A percentile compares a stretch with the other conserved stretches of the same genome.
Conservation (phyloP, 768 basidiomycete species). For the Galerina marginata region DNA sequence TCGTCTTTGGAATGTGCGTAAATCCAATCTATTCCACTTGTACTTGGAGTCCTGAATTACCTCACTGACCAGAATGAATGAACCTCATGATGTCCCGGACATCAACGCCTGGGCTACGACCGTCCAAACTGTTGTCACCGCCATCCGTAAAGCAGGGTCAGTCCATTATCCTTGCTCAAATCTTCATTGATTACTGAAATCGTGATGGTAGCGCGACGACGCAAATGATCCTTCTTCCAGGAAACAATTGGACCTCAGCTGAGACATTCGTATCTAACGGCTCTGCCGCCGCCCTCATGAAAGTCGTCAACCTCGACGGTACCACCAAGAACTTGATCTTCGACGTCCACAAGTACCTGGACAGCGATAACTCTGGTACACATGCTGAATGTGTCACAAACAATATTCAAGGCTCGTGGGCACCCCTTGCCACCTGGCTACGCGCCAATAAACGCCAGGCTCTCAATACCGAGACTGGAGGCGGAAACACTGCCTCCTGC, state of each 20-base stretch:
- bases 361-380: constrained; percentile 50
- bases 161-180: background rate
- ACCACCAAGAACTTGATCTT: constrained; percentile 52
- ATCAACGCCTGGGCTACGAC: constrained; percentile 53
- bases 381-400: constrained; percentile 54
- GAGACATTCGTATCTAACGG: constrained; percentile 54
- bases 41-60: background rate
- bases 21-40: background rate
- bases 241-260: constrained; percentile 62
- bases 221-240: constrained; percentile 64
- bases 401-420: constrained; percentile 54
- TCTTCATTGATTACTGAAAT: background rate
- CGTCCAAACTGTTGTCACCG: constrained; percentile 66
- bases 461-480: constrained; percentile 66
- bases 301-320: constrained; percentile 52
- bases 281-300: constrained; percentile 52
- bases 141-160: constrained; percentile 60
- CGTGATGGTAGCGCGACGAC: constrained; percentile 45
- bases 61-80: constrained; percentile 54
- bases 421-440: constrained; percentile 53
- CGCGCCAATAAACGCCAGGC: constrained; percentile 56
- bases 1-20: constrained; percentile 56
- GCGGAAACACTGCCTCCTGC: constrained; percentile 56
- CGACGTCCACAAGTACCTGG: constrained; percentile 70
- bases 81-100: constrained; percentile 62